phyloP scores from a whole-genome alignment of 2,329 filamentous ascomycete species.

The Colletotrichum spaethianum region DNA sequence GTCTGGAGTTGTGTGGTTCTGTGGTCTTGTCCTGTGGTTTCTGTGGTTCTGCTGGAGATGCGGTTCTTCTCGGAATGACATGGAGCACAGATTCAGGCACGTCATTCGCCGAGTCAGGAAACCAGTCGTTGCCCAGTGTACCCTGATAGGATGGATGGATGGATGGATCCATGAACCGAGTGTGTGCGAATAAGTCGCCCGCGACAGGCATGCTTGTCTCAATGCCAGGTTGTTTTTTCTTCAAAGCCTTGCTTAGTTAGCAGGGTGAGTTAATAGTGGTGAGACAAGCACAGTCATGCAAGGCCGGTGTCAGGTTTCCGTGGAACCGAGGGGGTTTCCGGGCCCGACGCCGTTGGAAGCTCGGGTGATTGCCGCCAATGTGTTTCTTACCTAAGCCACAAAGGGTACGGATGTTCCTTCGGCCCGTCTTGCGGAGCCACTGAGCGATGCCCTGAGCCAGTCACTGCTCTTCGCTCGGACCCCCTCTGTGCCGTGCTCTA shows the following conservation, averaged over 20 bases:
- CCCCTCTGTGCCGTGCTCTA: background rate
- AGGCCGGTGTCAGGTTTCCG: conserved; percentile 4
- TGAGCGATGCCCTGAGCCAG: background rate
- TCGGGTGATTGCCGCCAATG: conserved; percentile 12
- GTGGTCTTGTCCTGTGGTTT: background rate
- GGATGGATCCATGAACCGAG: background rate
- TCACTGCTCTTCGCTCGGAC: background rate
- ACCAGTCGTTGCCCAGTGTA: background rate
- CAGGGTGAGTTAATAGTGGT: background rate
- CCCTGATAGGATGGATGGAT: background rate
- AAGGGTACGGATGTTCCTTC: conserved; percentile 16
- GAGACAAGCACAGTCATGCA: conserved; percentile 31
- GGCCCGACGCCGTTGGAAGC: conserved; percentile 18
- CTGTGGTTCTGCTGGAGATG: background rate
- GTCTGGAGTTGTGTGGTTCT: conserved; percentile 33
- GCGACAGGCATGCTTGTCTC: background rate
- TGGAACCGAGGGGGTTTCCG: conserved; percentile 30
- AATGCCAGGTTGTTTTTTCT: background rate
- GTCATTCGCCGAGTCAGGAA: conserved; percentile 33
- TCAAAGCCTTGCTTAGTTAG: conserved; percentile 5
- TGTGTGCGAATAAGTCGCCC: background rate
- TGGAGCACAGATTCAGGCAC: conserved; percentile 18
- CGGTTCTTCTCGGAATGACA: conserved; percentile 2
- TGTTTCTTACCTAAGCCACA: conserved; percentile 7
- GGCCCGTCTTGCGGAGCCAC: conserved; percentile 29